Conservation (phyloP, 169 alveolate species). For the Cryptosporidium ryanae region DNA sequence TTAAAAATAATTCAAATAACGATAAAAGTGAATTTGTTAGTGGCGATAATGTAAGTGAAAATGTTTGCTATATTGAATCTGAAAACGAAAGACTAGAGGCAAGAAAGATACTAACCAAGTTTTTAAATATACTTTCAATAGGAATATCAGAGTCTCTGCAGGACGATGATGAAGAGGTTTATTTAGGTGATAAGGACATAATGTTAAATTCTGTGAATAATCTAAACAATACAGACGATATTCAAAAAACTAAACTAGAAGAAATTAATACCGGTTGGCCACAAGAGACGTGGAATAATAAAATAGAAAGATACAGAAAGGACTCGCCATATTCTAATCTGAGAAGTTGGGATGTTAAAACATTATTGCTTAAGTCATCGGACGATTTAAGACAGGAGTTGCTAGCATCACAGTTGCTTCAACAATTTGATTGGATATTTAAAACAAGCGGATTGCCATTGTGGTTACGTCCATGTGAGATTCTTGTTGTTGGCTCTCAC, state of each 20-base stretch:
- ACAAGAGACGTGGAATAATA: constrained; percentile 76
- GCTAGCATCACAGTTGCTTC: constrained; percentile 94
- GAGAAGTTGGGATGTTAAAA: constrained; percentile 87
- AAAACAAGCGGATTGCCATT: constrained; percentile 88
- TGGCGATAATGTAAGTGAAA: not conserved
- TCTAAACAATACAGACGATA: not conserved
- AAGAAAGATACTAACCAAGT: constrained; percentile 14
- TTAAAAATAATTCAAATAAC: constrained; percentile 2
- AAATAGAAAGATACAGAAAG: constrained; percentile 83
- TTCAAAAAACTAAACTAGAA: not conserved
- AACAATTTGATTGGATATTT: constrained; percentile 89
- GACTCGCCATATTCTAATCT: constrained; percentile 87
- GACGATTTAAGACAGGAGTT: constrained; percentile 96
- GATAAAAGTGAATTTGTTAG: not conserved
- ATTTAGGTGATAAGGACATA: constrained; percentile 4
- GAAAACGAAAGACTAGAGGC: not conserved
- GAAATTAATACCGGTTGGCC: constrained; percentile 34
- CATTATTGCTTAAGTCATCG: constrained; percentile 93
- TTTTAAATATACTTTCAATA: constrained; percentile 53
- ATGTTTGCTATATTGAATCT: not conserved
- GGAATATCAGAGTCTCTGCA: constrained; percentile 51
- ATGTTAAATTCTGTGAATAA: not conserved
- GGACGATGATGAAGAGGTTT: constrained; percentile 7
- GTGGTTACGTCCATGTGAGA: constrained; percentile 94
- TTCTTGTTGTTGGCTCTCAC: constrained; percentile 92